Evolutionary conservation across 2,329 filamentous ascomycete genomes (phyloP).

Genomic region (Fusarium drepaniforme): DNA sequence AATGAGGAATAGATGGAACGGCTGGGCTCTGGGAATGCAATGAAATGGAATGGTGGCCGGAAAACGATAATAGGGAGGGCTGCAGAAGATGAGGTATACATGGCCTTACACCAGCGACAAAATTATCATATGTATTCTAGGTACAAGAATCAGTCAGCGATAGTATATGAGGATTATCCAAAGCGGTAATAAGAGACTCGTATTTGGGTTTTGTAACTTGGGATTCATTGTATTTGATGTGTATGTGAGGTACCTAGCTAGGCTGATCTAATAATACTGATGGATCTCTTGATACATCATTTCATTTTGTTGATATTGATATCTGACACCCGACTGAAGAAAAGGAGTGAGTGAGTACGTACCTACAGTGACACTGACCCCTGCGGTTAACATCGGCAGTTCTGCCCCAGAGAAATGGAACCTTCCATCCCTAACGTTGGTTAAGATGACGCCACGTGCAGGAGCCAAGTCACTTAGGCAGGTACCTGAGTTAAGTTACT

Average conservation of each 20-base stretch:
- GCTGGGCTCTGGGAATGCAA: not conserved
- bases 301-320: not conserved
- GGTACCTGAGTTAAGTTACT: slow-evolving; percentile 1
- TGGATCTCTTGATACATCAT: too few species aligned
- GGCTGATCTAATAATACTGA: too few species aligned
- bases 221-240: not conserved
- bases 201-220: not conserved
- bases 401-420: slow-evolving; percentile 6
- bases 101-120: not conserved
- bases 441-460: slow-evolving; percentile 44
- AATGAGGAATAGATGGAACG: not conserved
- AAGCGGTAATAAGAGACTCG: not conserved
- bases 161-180: slow-evolving; percentile 1
- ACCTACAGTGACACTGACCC: not conserved
- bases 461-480: slow-evolving; percentile 34
- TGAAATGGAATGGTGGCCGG: not conserved
- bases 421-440: slow-evolving; percentile 6
- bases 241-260: too few species aligned
- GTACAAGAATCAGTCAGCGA: not conserved
- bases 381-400: slow-evolving; percentile 39
- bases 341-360: not conserved
- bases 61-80: not conserved
- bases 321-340: not conserved
- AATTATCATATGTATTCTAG: not conserved
- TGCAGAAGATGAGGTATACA: not conserved